Evolutionary conservation across 768 basidiomycete species (phyloP).

Genomic region (Rubroboletus satanas): DNA sequence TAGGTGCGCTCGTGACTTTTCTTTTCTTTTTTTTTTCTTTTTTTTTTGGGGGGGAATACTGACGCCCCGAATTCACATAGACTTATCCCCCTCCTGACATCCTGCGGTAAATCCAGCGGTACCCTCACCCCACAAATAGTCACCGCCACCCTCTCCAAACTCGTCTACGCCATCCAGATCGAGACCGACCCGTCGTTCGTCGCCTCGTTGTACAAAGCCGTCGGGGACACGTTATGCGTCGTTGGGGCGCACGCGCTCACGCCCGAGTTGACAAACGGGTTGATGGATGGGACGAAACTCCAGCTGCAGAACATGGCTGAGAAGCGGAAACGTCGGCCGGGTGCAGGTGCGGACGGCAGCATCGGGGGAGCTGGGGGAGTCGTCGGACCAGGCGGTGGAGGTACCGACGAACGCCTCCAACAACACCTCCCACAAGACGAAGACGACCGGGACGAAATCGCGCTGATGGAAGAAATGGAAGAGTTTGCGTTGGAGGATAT

Average conservation of each 20-base stretch:
- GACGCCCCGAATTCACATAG: conserved; percentile 34
- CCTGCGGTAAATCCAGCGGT: conserved; percentile 61
- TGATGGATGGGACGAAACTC: conserved; percentile 67
- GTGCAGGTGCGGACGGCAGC: conserved; percentile 13
- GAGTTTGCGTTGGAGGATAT: conserved; percentile 81
- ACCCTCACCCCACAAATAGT: conserved; percentile 69
- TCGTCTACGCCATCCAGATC: conserved; percentile 58
- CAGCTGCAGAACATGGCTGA: conserved; percentile 71
- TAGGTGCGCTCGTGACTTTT: conserved; percentile 46
- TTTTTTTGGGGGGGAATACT: neutral
- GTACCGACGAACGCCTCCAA: neutral
- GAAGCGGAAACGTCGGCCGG: conserved; percentile 52
- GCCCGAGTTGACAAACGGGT: conserved; percentile 46
- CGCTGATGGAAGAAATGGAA: conserved; percentile 76
- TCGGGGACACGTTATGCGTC: conserved; percentile 57
- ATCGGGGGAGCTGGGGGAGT: neutral
- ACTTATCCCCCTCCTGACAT: conserved; percentile 66
- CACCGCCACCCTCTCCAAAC: conserved; percentile 59
- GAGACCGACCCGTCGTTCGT: conserved; percentile 77
- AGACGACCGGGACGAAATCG: conserved; percentile 66
- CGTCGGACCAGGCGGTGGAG: neutral
- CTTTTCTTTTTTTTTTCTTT: neutral
- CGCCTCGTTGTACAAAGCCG: conserved; percentile 68
- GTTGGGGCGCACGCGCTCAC: conserved; percentile 54
- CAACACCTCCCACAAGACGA: conserved; percentile 15